These are phyloP conservation scores for Immersiella caudata DNA, from an alignment of 495 filamentous ascomycete species.

Conservation along the genomic window DNA sequence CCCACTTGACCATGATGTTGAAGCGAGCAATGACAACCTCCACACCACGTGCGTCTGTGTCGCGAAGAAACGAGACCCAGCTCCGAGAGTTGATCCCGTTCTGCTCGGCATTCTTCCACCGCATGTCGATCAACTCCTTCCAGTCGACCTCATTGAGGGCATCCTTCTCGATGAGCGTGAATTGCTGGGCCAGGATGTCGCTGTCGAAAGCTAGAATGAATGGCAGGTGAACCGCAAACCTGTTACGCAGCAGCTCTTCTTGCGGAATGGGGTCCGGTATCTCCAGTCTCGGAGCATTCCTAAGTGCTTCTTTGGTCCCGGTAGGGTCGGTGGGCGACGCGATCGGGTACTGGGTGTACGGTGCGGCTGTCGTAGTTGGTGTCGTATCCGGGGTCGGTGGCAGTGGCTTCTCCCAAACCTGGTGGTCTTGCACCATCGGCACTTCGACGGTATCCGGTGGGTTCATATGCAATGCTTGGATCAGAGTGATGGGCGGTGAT, in stretches of 20 bases:
- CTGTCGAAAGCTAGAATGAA: constrained; percentile 93
- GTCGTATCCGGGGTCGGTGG: constrained; percentile 58
- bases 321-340: constrained; percentile 41
- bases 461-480: constrained; percentile 58
- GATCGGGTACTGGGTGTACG: constrained; percentile 29
- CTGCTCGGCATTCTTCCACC: constrained; percentile 73
- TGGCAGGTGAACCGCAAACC: constrained; percentile 68
- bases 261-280: constrained; percentile 33
- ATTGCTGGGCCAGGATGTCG: constrained; percentile 85
- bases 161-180: constrained; percentile 95
- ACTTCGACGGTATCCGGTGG: constrained; percentile 40
- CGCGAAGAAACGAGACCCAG: constrained; percentile 91
- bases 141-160: constrained; percentile 96
- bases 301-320: constrained; percentile 43
- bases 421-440: constrained; percentile 43
- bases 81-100: constrained; percentile 62
- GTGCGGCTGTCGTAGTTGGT: constrained; percentile 44
- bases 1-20: constrained; percentile 98
- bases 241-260: constrained; percentile 21
- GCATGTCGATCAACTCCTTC: constrained; percentile 94
- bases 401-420: constrained; percentile 52
- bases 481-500: constrained; percentile 76
- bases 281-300: constrained; percentile 38
- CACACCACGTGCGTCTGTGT: constrained; percentile 81
- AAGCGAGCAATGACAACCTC: constrained; percentile 96